Evolutionary conservation across 148 eudicot genomes (phyloP).

Genomic region (Camellia japonica): DNA sequence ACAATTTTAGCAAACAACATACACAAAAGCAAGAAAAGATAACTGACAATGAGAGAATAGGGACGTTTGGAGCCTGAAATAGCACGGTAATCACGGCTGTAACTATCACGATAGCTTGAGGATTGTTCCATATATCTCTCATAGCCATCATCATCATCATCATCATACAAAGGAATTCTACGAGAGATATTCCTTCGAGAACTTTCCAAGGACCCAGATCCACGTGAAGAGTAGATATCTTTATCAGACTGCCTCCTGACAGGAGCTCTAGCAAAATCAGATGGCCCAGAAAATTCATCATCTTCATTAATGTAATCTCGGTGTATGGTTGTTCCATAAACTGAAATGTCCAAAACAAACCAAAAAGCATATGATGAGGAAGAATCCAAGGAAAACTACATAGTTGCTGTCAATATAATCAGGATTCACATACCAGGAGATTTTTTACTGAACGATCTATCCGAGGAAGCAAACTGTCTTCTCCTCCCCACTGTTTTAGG

Average conservation of each 20-base stretch:
- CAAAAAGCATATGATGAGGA: background rate
- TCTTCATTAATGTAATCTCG: background rate
- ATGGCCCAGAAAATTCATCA: slow-evolving; percentile 6
- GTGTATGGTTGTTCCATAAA: background rate
- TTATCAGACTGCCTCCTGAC: background rate
- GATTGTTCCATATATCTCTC: slow-evolving; percentile 1
- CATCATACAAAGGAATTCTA: slow-evolving; percentile 6
- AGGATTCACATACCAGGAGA: slow-evolving; percentile 4
- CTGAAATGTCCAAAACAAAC: background rate
- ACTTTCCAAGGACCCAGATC: slow-evolving; percentile 2
- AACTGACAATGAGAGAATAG: slow-evolving; percentile 3
- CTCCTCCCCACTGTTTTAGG: background rate
- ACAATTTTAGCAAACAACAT: background rate
- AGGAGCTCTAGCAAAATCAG: background rate
- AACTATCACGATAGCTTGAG: background rate
- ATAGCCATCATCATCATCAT: slow-evolving; percentile 5
- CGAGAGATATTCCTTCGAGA: background rate
- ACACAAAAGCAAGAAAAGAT: background rate
- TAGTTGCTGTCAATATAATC: background rate
- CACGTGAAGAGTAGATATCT: slow-evolving; percentile 3
- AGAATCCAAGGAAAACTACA: background rate
- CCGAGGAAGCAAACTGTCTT: background rate
- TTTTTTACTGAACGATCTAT: background rate
- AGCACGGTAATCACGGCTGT: background rate
- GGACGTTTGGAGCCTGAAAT: background rate